Evolutionary conservation across 371 early-diverging fungal genomes (phyloP), one percentile per base, ranked within the genome.

Genomic region (Globomyces sp.): DNA sequence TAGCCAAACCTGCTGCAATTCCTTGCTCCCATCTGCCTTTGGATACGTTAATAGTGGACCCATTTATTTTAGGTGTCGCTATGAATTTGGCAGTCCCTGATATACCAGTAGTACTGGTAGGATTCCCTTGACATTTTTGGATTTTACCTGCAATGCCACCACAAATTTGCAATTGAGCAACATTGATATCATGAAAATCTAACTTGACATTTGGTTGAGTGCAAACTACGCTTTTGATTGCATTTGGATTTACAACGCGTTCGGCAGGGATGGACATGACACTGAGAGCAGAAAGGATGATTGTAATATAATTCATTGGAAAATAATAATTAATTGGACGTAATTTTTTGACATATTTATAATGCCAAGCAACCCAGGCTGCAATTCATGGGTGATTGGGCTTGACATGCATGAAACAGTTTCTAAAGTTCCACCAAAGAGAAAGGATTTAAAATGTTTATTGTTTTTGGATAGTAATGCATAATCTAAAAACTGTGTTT

Each of bases 11-110:
- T 10, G 65, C 57, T 57, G 45, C 39, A 4, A 65, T 40, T 37
- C 65, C 52, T 44, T 41, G 43, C 42, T 65, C 65, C 52, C 65
- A 65, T 51, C 65, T 51, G 5, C 65, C 65, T 43, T 65, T 65
- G 43, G 57, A 55, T 3, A 65, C 65, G 45, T 65, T 65, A n/a
- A 65, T 65, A 42, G 65, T 65, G 2, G 52, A 43, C 1, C 52
- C 65, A 11, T 24, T 34, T 8, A 57, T 52, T 3, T 42, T 57
- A 41, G 65, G 57, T 24, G 40, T 41, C 10, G 42, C 34, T 40
- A n/a, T 51, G 45, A 65, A 65, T n/a, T 36, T 39, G 46, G 65
- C 65, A 36, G 13, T 34, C 4, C 65, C 65, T 36, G 40, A 57
- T 6, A 43, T 42, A 58, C 65, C 52, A 47, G 52, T 58, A 8